Percentiles rank a stretch among this genome's conserved stretches.
phyloP scores from a whole-genome alignment of 305 asterid species.

The Solanum aculeatissimum region DNA sequence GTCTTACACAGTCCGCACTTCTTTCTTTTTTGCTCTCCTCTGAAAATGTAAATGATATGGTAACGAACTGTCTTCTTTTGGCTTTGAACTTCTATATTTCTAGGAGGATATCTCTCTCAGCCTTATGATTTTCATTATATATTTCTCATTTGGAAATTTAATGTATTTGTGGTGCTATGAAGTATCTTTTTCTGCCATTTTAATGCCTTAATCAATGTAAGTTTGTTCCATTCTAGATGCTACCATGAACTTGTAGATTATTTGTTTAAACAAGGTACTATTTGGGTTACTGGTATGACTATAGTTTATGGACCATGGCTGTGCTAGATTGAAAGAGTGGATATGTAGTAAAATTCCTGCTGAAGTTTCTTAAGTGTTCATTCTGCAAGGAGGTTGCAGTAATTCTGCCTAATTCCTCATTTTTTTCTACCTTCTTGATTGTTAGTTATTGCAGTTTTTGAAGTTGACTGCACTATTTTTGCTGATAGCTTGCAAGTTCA shows the following conservation, averaged over 20 bases:
- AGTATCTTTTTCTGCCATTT: neutral
- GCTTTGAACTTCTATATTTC: neutral
- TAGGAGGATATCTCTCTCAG: neutral
- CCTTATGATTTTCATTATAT: neutral
- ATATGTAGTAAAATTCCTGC: neutral
- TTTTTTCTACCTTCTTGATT: neutral
- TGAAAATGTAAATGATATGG: neutral
- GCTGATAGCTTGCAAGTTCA: neutral
- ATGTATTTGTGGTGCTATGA: neutral
- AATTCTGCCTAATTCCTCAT: neutral
- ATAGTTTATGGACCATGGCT: neutral
- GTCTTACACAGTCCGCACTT: neutral
- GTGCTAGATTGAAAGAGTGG: neutral
- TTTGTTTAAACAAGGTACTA: neutral
- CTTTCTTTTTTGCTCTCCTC: neutral
- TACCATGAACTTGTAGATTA: neutral
- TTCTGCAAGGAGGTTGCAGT: neutral
- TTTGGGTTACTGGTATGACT: neutral
- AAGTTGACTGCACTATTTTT: neutral
- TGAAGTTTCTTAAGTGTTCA: neutral
- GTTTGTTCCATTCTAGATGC: neutral
- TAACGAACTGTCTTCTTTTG: neutral
- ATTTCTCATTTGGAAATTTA: neutral
- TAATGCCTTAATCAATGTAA: neutral
- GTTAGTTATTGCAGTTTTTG: neutral